Evolutionary conservation across 257 asterid genomes (phyloP).

Genomic region (Nicotiana sylvestris): DNA sequence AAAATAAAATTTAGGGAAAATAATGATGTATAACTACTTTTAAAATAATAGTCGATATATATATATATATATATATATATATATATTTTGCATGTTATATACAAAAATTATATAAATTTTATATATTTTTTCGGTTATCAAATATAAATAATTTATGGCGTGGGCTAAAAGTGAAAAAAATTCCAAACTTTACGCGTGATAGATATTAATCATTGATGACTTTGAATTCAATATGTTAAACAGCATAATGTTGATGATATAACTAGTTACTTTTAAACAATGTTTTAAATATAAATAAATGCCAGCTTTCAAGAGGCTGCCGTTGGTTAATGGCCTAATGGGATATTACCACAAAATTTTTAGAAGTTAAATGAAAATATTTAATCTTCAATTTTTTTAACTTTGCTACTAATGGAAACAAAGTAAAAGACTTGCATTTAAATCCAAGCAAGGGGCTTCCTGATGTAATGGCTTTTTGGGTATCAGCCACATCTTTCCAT

Average conservation of each 20-base stretch:
- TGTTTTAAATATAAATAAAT: no score
- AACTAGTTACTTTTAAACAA: neutral
- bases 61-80: no score
- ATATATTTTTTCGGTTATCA: no score
- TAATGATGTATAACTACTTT: no score
- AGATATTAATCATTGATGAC: neutral
- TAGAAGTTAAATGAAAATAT: neutral
- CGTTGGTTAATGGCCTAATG: neutral
- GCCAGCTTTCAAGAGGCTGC: neutral
- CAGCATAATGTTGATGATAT: neutral
- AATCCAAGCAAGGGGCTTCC: conserved; percentile 35
- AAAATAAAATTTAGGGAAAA: neutral
- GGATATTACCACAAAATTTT: neutral
- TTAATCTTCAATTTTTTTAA: conserved; percentile 20
- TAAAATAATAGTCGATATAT: no score
- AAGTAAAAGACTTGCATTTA: conserved; percentile 44
- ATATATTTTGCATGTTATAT: no score
- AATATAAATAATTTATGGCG: no score
- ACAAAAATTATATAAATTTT: no score
- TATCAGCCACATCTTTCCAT: conserved; percentile 17
- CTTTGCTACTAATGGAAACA: conserved; percentile 45
- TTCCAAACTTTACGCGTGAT: neutral
- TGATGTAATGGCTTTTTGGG: conserved; percentile 20
- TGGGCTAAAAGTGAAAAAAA: no score
- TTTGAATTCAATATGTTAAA: neutral